Evolutionary conservation across 2,329 filamentous ascomycete species (phyloP), one percentile per base, ranked within the genome.

Genomic region (Parafenestella ontariensis): DNA sequence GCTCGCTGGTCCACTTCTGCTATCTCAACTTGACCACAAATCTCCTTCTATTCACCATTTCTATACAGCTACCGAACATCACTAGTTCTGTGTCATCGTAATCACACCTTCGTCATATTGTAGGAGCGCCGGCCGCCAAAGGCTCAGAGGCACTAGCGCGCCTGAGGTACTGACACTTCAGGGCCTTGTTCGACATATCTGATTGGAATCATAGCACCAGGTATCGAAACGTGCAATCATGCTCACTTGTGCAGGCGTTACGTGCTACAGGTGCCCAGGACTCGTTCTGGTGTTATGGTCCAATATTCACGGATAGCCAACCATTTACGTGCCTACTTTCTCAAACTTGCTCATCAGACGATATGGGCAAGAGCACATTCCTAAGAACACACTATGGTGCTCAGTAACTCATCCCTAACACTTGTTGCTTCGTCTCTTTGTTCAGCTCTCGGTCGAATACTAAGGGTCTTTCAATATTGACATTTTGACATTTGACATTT

Each of bases 311-410:
- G 26, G 39, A 31, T 31, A 13, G 44, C 37, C 33, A 24, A 39
- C 54, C 49, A 43, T 52, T 23, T n/a, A 28, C 39, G 43, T 15
- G 28, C 44, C 41, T 58, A 56, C 40, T 28, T 31, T 39, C 52
- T 57, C 56, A 59, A 62, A 59, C 47, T 41, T 59, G 58, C 61
- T 58, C 56, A 59, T 46, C 21, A 29, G 23, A 24, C 34, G 24
- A 31, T 53, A 44, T 23, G 23, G 17, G 10, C 41, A 28, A 10
- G 13, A 42, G 6, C 13, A 11, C 20, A 26, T 24, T 28, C 11
- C 23, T 8, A 13, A 26, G 11, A 45, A 24, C 36, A 31, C 46
- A 55, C 31, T 47, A 40, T 26, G 43, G 34, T 58, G 9, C 55
- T 53, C 53, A 36, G 43, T 37, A 34, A 34, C 13, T 26, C 33